Percentiles rank a stretch among this genome's conserved stretches.
phyloP scores from a whole-genome alignment of 192 early-diverging fungal species.

The Gigaspora rosea region DNA sequence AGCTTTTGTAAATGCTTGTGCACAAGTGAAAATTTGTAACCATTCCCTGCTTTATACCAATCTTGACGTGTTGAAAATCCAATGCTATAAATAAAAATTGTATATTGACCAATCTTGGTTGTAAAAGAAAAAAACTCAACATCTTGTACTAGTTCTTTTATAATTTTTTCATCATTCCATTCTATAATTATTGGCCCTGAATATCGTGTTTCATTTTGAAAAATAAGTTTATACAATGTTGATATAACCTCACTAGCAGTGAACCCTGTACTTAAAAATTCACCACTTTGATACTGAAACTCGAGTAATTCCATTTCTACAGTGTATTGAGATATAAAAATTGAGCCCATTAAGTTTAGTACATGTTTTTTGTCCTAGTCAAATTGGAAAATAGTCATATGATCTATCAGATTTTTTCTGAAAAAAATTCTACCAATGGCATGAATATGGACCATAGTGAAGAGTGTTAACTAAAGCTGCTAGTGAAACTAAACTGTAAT shows the following conservation, averaged over 20 bases:
- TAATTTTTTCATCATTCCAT: slow-evolving; percentile 6
- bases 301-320: neutral
- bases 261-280: neutral
- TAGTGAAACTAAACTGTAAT: too few relatives aligned
- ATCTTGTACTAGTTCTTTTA: neutral
- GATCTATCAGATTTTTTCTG: too few relatives aligned
- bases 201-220: slow-evolving; percentile 1
- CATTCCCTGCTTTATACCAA: too few relatives aligned
- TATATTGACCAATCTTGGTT: too few relatives aligned
- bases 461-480: too few relatives aligned
- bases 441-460: too few relatives aligned
- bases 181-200: neutral
- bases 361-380: neutral
- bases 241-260: neutral
- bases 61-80: too few relatives aligned
- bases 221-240: neutral
- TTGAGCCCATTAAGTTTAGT: neutral
- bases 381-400: slow-evolving; percentile 9
- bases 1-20: too few relatives aligned
- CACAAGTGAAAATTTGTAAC: too few relatives aligned
- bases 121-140: too few relatives aligned
- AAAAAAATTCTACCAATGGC: too few relatives aligned
- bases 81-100: too few relatives aligned
- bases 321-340: neutral
- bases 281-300: neutral